phyloP scores from a whole-genome alignment of 129 eudicot genomes.

The Deinandra increscens region DNA sequence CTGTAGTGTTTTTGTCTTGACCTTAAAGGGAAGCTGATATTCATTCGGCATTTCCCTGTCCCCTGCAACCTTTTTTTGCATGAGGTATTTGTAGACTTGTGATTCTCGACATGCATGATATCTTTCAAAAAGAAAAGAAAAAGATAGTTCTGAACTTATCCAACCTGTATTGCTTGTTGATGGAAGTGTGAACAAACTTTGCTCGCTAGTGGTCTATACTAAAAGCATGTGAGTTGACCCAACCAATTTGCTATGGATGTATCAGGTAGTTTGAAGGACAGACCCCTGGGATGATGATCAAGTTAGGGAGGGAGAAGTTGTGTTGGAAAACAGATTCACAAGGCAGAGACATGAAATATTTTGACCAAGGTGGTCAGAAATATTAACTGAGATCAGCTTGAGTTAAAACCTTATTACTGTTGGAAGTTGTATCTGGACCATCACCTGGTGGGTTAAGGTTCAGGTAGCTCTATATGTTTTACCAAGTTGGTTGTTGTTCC shows the following conservation, averaged over 20 bases:
- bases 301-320: background rate
- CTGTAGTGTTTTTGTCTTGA: background rate
- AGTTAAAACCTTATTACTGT: background rate
- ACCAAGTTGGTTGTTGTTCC: too few species aligned
- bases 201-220: background rate
- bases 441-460: too few species aligned
- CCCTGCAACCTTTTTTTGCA: background rate
- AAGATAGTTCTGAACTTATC: background rate
- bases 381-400: too few species aligned
- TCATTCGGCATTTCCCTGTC: conserved; percentile 16
- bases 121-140: background rate
- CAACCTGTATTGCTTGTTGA: background rate
- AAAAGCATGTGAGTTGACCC: background rate
- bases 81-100: conserved; percentile 15
- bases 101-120: background rate
- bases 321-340: too few species aligned
- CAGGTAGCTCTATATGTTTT: background rate
- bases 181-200: background rate
- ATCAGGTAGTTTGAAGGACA: background rate
- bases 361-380: too few species aligned
- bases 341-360: too few species aligned
- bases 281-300: background rate
- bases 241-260: background rate
- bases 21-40: conserved; percentile 18
- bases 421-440: background rate